Conservation (phyloP, 164 flowering plant genomes). For the Magnolia changhungtana region DNA sequence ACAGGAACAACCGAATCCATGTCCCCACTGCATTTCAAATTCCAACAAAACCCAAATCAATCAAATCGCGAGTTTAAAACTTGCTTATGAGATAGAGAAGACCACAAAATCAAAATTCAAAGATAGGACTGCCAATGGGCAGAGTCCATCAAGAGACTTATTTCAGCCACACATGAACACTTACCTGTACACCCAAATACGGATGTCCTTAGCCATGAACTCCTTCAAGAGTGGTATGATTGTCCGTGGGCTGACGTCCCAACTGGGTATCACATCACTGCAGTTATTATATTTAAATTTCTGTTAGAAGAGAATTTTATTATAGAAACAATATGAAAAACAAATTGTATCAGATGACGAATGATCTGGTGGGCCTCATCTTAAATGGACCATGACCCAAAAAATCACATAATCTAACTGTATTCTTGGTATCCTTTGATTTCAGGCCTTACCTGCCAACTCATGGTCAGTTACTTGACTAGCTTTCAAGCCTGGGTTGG, state of each 20-base stretch:
- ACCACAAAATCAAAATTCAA: too few species aligned
- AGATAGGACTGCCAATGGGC: too few species aligned
- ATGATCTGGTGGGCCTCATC: too few species aligned
- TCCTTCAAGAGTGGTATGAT: slow-evolving; percentile 52
- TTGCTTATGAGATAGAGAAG: neutral
- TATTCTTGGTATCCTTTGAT: too few species aligned
- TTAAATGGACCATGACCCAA: too few species aligned
- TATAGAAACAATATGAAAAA: neutral
- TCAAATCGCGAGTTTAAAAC: too few species aligned
- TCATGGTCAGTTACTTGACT: too few species aligned
- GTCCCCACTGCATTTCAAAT: slow-evolving; percentile 60
- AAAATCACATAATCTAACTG: too few species aligned
- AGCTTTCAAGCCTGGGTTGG: too few species aligned
- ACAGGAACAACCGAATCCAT: slow-evolving; percentile 69
- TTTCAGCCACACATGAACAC: neutral
- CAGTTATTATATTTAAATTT: neutral
- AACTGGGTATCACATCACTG: slow-evolving; percentile 34
- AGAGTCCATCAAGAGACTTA: too few species aligned
- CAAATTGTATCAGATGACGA: too few species aligned
- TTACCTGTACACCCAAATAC: slow-evolving; percentile 80
- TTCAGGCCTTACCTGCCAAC: too few species aligned
- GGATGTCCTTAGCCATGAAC: slow-evolving; percentile 43
- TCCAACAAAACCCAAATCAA: neutral
- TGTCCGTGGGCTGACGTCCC: slow-evolving; percentile 48
- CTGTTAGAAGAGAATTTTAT: neutral